phyloP scores from a whole-genome alignment of 148 eudicot species.

The Cornus kousa region DNA sequence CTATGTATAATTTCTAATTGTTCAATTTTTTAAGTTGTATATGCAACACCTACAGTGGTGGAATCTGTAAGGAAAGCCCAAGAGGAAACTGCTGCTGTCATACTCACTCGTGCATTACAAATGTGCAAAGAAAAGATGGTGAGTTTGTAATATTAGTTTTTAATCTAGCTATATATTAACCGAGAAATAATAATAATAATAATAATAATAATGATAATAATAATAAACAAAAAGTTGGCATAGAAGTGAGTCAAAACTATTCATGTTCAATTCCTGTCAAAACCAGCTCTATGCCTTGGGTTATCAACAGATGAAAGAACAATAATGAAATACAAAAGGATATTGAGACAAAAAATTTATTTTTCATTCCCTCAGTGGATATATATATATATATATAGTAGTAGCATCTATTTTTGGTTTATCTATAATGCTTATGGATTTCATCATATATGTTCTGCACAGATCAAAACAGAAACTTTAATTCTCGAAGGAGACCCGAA shows the following conservation, averaged over 20 bases:
- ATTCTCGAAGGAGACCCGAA: conserved; percentile 52
- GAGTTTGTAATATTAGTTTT: background rate
- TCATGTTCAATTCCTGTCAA: too few relatives aligned
- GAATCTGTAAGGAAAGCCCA: conserved; percentile 57
- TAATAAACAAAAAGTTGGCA: too few relatives aligned
- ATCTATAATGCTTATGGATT: background rate
- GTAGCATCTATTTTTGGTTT: background rate
- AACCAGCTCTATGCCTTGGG: too few relatives aligned
- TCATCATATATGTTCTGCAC: background rate
- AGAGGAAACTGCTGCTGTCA: conserved; percentile 38
- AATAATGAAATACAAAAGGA: too few relatives aligned
- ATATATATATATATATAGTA: background rate
- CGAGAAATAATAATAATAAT: too few relatives aligned
- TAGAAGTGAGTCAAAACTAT: too few relatives aligned
- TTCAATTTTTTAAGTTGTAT: conserved; percentile 25
- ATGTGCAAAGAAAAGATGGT: conserved; percentile 46
- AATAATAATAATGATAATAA: too few relatives aligned
- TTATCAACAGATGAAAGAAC: too few relatives aligned
- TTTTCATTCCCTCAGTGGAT: background rate
- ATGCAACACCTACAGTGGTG: conserved; percentile 39
- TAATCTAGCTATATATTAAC: too few relatives aligned
- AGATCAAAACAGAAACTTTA: conserved; percentile 47
- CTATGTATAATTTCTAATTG: background rate
- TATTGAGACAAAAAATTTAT: too few relatives aligned
- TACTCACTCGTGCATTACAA: conserved; percentile 52